These are phyloP conservation scores for Hypoxylon sp. DNA, from an alignment of 2,329 filamentous ascomycete genomes.

Conservation along the genomic window DNA sequence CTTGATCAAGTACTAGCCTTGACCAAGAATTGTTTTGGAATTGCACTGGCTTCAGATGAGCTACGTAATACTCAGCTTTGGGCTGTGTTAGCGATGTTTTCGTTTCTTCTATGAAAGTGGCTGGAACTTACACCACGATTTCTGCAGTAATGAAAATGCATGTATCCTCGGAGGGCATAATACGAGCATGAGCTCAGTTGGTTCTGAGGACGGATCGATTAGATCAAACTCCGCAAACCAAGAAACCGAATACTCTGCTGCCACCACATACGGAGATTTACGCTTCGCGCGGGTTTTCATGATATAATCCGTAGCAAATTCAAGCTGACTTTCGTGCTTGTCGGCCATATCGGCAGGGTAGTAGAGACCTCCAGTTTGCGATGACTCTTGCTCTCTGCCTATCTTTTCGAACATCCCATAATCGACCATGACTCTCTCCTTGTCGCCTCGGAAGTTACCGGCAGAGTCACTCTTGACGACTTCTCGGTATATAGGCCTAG, in stretches of 20 bases:
- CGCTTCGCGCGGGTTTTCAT: background rate
- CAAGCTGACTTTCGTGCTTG: background rate
- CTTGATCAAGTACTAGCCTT: background rate
- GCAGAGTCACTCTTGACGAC: background rate
- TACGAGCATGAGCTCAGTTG: slow-evolving; percentile 2
- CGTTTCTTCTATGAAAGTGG: background rate
- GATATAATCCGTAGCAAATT: background rate
- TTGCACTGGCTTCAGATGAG: background rate
- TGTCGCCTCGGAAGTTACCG: background rate
- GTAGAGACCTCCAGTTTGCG: background rate
- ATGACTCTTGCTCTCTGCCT: background rate
- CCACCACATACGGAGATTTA: background rate
- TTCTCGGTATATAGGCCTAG: background rate
- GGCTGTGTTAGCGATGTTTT: background rate
- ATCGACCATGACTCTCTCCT: slow-evolving; percentile 3
- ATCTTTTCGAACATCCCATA: background rate
- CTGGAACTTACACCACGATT: background rate
- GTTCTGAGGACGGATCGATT: background rate
- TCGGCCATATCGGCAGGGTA: background rate
- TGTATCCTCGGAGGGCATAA: background rate
- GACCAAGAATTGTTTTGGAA: slow-evolving; percentile 1
- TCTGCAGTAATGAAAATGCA: background rate
- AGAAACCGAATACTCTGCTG: background rate
- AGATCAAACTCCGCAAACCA: background rate
- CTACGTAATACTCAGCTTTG: slow-evolving; percentile 3